These are phyloP conservation scores for Carex kokanica DNA, from an alignment of 176 grass and related monocot species.

Conservation along the genomic window DNA sequence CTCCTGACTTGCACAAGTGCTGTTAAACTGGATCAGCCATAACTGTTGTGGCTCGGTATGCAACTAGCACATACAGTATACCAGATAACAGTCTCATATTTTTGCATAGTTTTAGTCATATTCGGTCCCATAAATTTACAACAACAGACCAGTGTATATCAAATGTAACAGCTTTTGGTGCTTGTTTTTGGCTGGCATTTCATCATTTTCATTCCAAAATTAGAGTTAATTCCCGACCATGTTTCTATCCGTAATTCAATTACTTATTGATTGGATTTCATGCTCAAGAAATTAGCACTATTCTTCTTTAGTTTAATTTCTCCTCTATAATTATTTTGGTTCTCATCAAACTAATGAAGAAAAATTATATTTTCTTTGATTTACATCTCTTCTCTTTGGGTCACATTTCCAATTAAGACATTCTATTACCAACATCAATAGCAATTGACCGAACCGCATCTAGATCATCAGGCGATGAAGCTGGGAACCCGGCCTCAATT, in stretches of 20 bases:
- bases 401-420: not conserved
- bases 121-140: not conserved
- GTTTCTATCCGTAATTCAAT: not conserved
- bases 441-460: conserved; percentile 88
- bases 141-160: no score
- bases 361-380: not conserved
- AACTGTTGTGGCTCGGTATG: not conserved
- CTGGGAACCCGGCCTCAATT: conserved; percentile 87
- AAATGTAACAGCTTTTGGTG: not conserved
- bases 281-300: not conserved
- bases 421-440: conserved; percentile 63
- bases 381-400: not conserved
- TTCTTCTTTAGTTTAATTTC: not conserved
- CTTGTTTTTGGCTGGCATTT: not conserved
- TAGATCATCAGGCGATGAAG: conserved; percentile 81
- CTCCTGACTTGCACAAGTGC: not conserved
- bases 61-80: not conserved
- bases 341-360: not conserved
- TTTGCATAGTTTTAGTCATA: not conserved
- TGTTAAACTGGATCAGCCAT: not conserved
- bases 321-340: not conserved
- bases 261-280: not conserved
- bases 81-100: not conserved
- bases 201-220: not conserved
- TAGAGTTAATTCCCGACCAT: no score